phyloP scores from a whole-genome alignment of 441 rosid species.

The Syzygium malaccense region DNA sequence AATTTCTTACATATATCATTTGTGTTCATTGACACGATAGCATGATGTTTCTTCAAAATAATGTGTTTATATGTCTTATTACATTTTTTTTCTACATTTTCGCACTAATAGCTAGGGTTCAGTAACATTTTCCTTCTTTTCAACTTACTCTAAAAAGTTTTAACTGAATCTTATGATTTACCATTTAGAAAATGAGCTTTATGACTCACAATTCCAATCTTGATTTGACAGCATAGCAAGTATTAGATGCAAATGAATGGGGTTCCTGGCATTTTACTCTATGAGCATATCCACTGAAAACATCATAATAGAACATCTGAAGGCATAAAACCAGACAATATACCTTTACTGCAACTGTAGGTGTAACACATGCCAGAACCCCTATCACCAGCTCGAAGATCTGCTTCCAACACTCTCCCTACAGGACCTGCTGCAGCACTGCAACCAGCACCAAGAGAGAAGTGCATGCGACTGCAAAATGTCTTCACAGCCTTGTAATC shows the following conservation, averaged over 20 bases:
- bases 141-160: background rate
- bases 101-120: background rate
- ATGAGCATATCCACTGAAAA: background rate
- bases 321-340: background rate
- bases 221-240: background rate
- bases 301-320: background rate
- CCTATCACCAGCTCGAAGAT: conserved; percentile 87
- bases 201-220: background rate
- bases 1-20: background rate
- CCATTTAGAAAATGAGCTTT: background rate
- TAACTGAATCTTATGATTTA: background rate
- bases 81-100: background rate
- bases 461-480: conserved; percentile 95
- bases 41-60: background rate
- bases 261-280: background rate
- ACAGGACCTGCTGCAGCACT: conserved; percentile 97
- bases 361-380: conserved; percentile 97
- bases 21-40: background rate
- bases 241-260: background rate
- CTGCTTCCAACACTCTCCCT: conserved; percentile 96
- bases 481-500: conserved; percentile 89
- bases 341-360: conserved; percentile 97
- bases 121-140: background rate
- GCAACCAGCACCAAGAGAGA: conserved; percentile 95
- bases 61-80: background rate